phyloP scores from a whole-genome alignment of 345 rosid species.

The Moricandia arvensis region DNA sequence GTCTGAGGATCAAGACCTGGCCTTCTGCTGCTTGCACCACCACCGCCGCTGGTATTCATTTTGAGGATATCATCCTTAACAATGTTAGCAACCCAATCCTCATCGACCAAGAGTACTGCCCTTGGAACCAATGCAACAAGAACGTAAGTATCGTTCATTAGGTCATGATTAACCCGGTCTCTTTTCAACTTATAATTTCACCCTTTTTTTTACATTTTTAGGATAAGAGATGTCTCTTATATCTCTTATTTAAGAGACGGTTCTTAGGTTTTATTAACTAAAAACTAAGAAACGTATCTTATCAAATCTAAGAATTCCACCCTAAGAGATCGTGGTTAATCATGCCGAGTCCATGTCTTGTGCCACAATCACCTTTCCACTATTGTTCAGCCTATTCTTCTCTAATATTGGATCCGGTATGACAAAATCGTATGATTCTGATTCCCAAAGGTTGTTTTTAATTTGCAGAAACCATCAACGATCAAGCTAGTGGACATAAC shows the following conservation, averaged over 20 bases:
- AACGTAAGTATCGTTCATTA: constrained; percentile 7
- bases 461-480: constrained; percentile 40
- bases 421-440: neutral
- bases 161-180: too few species aligned
- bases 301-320: too few species aligned
- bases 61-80: constrained; percentile 31
- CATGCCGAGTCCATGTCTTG: too few species aligned
- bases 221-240: too few species aligned
- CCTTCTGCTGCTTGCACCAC: constrained; percentile 37
- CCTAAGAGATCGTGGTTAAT: too few species aligned
- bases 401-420: too few species aligned
- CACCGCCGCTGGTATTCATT: constrained; percentile 32
- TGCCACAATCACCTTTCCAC: neutral
- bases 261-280: too few species aligned
- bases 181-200: too few species aligned
- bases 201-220: too few species aligned
- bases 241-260: too few species aligned
- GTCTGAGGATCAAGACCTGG: constrained; percentile 63
- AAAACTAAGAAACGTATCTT: too few species aligned
- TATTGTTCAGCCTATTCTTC: too few species aligned
- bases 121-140: constrained; percentile 33
- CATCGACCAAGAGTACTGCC: constrained; percentile 50
- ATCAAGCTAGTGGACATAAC: constrained; percentile 46
- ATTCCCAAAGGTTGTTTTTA: neutral
- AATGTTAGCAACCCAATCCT: constrained; percentile 41